Base-by-base conservation (phyloP, 2,329 filamentous ascomycete species). In the Stromatinia cepivora region DNA sequence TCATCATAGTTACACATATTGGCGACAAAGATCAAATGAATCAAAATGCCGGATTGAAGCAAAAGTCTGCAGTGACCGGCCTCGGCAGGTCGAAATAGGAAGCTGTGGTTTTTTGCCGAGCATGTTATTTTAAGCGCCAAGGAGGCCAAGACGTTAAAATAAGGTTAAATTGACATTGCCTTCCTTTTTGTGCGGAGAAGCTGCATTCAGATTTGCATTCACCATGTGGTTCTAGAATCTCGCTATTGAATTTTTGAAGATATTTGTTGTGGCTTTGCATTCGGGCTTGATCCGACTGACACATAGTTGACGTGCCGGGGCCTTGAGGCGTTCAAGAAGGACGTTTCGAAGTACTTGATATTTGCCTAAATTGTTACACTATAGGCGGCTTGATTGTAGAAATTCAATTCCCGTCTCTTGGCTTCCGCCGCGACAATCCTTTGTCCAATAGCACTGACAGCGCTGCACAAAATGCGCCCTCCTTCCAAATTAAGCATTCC, bases 41-140 rank as follows among this genome's bases (percentile, higher is more conserved):
- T 25, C 53, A 50, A n/a, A 53, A 42, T 17, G 52, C 31, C 22
- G 17, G 31, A 63, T 39, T 42, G 45, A 52, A 50, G 34, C 11
- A 20, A 42, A 42, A 8, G 11, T 50, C 31, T 67, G 54, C 25
- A n/a, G 31, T 50, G 34, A 17, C 34, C 31, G 22, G 54, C 45
- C 42, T 67, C 65, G 42, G 53, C n/a, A 50, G 53, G 22, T 67
- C 65, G 34, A 50, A 52, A 48, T 50, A 67, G 65, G 65, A 67
- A 67, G 65, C 31, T 62, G 42, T 8, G 31, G 6, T 31, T 22
- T 6, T 50, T 61, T 62, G 65, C 65, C 54, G 65, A 67, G 65
- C n/a, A 61, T 67, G 53, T 52, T 67, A 67, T 67, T 54, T 61
- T 13, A 36, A 10, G 56, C 25, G 65, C 65, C 54, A 67, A 67